phyloP scores from a whole-genome alignment of 2,329 filamentous ascomycete genomes.

The Trematosphaeria pertusa region DNA sequence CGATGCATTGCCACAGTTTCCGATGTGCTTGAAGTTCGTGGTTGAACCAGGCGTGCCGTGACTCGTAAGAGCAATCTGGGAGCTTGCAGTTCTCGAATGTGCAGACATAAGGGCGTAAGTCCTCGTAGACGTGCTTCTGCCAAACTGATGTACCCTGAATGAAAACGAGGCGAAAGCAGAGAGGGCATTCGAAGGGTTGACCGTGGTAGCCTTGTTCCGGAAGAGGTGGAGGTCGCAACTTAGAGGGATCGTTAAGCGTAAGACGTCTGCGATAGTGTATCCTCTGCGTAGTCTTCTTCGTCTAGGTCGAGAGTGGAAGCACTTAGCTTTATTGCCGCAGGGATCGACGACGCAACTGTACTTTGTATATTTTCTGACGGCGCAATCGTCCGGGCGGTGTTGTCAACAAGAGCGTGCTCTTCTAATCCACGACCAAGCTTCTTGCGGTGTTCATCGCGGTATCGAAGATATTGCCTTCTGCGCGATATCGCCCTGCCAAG shows the following conservation, averaged over 20 bases:
- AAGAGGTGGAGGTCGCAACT: constrained; percentile 27
- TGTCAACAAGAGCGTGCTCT: no score
- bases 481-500: constrained; percentile 39
- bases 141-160: constrained; percentile 17
- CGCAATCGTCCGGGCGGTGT: not conserved
- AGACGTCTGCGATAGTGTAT: no score
- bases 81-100: constrained; percentile 20
- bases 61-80: constrained; percentile 24
- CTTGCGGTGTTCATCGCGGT: constrained; percentile 35
- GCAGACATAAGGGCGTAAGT: constrained; percentile 31
- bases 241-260: no score
- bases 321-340: no score
- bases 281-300: no score
- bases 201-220: constrained; percentile 25
- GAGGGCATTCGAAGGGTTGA: constrained; percentile 39
- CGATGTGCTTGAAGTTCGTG: constrained; percentile 26
- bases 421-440: constrained; percentile 23
- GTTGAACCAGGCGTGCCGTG: constrained; percentile 25
- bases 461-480: constrained; percentile 38
- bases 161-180: constrained; percentile 32
- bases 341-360: no score
- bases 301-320: no score
- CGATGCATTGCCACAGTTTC: constrained; percentile 23
- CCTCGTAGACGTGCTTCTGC: constrained; percentile 30
- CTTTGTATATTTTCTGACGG: no score